A percentile compares a stretch with the other conserved stretches of the same genome.
These are phyloP conservation scores for Sclerotinia minor DNA, from an alignment of 2,329 filamentous ascomycete genomes.

Conservation along the genomic window DNA sequence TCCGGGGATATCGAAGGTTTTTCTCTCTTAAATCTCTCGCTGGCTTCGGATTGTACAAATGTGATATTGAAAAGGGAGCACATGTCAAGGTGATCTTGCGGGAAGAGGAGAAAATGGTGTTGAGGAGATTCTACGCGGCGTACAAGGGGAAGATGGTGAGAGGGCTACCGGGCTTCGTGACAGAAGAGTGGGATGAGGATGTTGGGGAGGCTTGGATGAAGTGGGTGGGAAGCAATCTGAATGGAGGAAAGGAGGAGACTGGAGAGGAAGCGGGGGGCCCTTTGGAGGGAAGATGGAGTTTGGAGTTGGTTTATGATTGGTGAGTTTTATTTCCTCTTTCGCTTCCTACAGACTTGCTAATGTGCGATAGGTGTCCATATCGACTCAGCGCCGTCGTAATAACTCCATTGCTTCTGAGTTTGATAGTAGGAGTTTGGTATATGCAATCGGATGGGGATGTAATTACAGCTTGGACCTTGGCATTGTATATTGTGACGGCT, in stretches of 20 bases:
- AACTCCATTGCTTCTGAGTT: slow-evolving; percentile 29
- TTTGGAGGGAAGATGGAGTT: slow-evolving; percentile 18
- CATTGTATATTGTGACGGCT: slow-evolving; percentile 35
- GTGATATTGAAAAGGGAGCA: background rate
- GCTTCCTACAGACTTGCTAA: slow-evolving; percentile 25
- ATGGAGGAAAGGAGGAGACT: background rate
- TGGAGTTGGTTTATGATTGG: slow-evolving; percentile 20
- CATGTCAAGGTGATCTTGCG: background rate
- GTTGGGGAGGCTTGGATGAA: background rate
- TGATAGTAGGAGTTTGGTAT: slow-evolving; percentile 33
- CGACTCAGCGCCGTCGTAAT: slow-evolving; percentile 31
- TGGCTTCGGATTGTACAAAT: slow-evolving; percentile 1
- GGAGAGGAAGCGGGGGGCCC: background rate
- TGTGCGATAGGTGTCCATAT: slow-evolving; percentile 33
- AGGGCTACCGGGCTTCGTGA: background rate
- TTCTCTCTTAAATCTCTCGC: slow-evolving; percentile 1
- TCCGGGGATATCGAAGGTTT: background rate
- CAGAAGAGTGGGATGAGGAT: slow-evolving; percentile 14
- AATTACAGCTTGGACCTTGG: slow-evolving; percentile 34
- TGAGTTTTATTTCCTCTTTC: background rate
- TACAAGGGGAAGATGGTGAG: background rate
- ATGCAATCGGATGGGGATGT: slow-evolving; percentile 33
- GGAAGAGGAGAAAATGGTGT: slow-evolving; percentile 9
- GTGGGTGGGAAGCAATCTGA: slow-evolving; percentile 4
- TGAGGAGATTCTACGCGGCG: slow-evolving; percentile 7